These are phyloP conservation scores for Trichoderma semiorbis DNA, from an alignment of 2,329 filamentous ascomycete species.

Conservation along the genomic window DNA sequence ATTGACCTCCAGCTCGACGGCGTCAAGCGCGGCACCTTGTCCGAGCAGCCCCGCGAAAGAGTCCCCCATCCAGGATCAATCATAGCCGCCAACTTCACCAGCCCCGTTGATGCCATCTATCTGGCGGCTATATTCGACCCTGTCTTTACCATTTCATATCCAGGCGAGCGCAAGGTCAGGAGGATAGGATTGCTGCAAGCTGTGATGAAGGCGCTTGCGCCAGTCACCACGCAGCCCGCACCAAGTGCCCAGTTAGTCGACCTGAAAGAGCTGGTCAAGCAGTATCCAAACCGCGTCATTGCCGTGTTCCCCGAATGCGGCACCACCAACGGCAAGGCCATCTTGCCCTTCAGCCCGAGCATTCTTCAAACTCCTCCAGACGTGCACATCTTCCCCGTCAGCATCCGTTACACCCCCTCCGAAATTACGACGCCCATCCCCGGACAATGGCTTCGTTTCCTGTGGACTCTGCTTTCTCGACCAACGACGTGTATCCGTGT, in stretches of 20 bases:
- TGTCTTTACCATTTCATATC: constrained; percentile 85
- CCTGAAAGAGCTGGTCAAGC: constrained; percentile 58
- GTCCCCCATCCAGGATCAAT: constrained; percentile 77
- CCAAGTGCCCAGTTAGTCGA: constrained; percentile 52
- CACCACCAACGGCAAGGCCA: constrained; percentile 88
- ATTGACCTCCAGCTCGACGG: constrained; percentile 97
- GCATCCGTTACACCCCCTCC: constrained; percentile 79
- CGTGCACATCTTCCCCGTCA: constrained; percentile 84
- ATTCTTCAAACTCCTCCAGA: constrained; percentile 64
- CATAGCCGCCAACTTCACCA: constrained; percentile 88
- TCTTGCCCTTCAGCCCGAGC: constrained; percentile 77
- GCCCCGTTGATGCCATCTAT: constrained; percentile 89
- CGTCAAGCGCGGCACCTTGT: constrained; percentile 84
- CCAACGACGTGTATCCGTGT: constrained; percentile 89
- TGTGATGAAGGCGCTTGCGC: constrained; percentile 67
- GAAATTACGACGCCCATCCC: constrained; percentile 92
- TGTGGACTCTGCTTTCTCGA: constrained; percentile 82
- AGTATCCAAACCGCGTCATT: constrained; percentile 71
- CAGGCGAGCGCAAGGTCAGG: constrained; percentile 67
- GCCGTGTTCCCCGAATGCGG: constrained; percentile 92
- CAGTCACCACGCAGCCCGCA: constrained; percentile 48
- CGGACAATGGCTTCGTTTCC: constrained; percentile 64
- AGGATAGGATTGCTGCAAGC: constrained; percentile 74
- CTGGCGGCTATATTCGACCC: constrained; percentile 95
- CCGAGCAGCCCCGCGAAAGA: constrained; percentile 67